Evolutionary conservation across 495 filamentous ascomycete species (phyloP), one percentile per base, ranked within the genome.

Genomic region (Daldinia bambusicola): DNA sequence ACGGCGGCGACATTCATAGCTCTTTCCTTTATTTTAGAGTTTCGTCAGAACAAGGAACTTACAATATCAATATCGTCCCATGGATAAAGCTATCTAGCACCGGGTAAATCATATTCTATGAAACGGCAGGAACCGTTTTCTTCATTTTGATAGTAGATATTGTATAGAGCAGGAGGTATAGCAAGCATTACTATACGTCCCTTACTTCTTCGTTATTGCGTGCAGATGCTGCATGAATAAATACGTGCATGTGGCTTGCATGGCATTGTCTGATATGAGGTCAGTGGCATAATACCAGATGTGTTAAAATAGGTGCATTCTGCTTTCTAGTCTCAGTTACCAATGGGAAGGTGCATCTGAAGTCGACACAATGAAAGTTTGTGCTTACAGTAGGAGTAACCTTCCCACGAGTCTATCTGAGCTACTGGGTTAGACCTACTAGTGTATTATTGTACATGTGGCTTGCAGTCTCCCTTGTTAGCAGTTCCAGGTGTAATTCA

Each of bases 201-300:
- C n/a, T n/a, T n/a, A n/a, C n/a, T n/a, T n/a, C n/a, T n/a, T n/a
- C 40, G 40, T 12, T 43, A 43, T 16, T 43, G 9, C 9, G 9
- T 43, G 40, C 50, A 31, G 18, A 26, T 26, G 50, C 50, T 2
- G 30, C 8, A 30, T 22, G 31, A 10, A 13, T 31, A 31, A 32
- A 31, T 32, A 26, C 9, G 22, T 34, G 32, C 45, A 41, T n/a
- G 40, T 61, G 41, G 57, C 57, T 61, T 48, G 41, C 40, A 61
- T 61, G 7, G 10, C 31, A 20, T 26, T 10, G 22, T 41, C 48
- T 60, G 56, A 37, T 55, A n/a, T n/a, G n/a, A n/a, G n/a, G n/a
- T n/a, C 26, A 26, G 26, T 26, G 26, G 3, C 26, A 1, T 26
- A 3, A 26, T 26, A 26, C 26, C 26, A 26, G 1, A 26, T 26